These are phyloP conservation scores for Elsinoe ampelina DNA, from an alignment of 2,329 filamentous ascomycete genomes.

Conservation along the genomic window DNA sequence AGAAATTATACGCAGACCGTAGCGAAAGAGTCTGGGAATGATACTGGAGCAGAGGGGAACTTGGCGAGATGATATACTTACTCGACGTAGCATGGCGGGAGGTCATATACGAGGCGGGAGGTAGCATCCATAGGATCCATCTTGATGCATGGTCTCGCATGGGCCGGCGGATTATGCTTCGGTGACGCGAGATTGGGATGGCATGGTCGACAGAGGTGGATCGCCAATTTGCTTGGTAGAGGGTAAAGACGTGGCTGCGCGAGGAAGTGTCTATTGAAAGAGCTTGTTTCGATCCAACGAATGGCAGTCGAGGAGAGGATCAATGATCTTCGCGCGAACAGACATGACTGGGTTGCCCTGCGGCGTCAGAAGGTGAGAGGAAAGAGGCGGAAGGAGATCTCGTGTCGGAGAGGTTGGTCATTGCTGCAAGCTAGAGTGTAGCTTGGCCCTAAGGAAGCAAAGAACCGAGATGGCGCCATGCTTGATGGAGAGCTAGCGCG, in stretches of 20 bases:
- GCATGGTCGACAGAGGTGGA: conserved; percentile 5
- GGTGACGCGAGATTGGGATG: conserved; percentile 8
- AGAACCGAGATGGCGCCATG: conserved; percentile 4
- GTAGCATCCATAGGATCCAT: conserved; percentile 7
- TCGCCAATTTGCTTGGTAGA: conserved; percentile 5
- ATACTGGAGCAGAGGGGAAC: conserved; percentile 4
- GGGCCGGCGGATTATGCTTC: background rate
- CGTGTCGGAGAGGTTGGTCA: conserved; percentile 10
- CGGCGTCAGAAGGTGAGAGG: conserved; percentile 7
- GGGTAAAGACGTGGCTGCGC: conserved; percentile 7
- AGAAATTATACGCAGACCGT: conserved; percentile 10
- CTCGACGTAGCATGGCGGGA: background rate
- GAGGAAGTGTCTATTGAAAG: conserved; percentile 3
- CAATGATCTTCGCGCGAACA: conserved; percentile 8
- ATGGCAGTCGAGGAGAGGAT: conserved; percentile 6
- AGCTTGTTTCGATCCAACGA: conserved; percentile 8
- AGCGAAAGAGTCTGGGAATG: conserved; percentile 11
- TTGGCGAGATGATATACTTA: conserved; percentile 10
- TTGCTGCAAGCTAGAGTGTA: conserved; percentile 1
- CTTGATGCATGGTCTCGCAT: background rate
- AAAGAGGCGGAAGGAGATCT: conserved; percentile 6
- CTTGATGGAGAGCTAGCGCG: background rate
- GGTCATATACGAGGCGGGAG: conserved; percentile 9
- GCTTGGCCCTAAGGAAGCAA: conserved; percentile 10
- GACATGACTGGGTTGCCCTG: conserved; percentile 8